These are phyloP conservation scores for Chrysanthemum makinoi DNA, from an alignment of 129 eudicot genomes.

Conservation along the genomic window DNA sequence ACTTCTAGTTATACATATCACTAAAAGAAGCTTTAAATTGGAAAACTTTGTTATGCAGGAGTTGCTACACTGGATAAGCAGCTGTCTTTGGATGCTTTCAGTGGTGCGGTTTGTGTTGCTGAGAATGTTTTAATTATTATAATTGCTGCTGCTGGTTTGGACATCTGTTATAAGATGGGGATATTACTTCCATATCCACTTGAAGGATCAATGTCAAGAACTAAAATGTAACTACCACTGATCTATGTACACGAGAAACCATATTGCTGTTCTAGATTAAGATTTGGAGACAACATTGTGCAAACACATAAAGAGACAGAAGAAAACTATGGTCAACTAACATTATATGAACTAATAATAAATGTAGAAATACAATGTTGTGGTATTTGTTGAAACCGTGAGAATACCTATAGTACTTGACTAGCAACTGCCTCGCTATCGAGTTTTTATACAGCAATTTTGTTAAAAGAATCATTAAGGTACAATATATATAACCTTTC, in stretches of 20 bases:
- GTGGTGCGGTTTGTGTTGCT: constrained; percentile 59
- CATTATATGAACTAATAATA: neutral
- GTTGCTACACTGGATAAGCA: constrained; percentile 69
- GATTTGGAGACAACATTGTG: constrained; percentile 7
- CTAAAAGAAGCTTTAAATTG: neutral
- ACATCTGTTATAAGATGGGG: constrained; percentile 68
- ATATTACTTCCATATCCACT: constrained; percentile 78
- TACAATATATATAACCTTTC: constrained; percentile 21
- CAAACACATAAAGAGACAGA: neutral
- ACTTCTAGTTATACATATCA: neutral
- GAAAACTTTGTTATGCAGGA: constrained; percentile 44
- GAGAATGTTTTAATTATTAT: constrained; percentile 68
- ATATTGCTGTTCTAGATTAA: constrained; percentile 1
- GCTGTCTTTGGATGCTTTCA: constrained; percentile 57
- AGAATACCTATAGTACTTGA: constrained; percentile 6
- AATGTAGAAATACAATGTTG: constrained; percentile 7
- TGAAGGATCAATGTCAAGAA: constrained; percentile 38
- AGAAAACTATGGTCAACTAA: constrained; percentile 4
- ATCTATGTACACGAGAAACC: constrained; percentile 16
- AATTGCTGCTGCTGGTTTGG: constrained; percentile 81
- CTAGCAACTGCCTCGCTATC: neutral
- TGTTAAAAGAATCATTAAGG: constrained; percentile 24
- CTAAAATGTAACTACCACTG: constrained; percentile 25
- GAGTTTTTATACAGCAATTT: no score
- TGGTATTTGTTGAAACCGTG: neutral